Base-by-base conservation (phyloP, 441 rosid genomes). In the Pelargonium citronellum region DNA sequence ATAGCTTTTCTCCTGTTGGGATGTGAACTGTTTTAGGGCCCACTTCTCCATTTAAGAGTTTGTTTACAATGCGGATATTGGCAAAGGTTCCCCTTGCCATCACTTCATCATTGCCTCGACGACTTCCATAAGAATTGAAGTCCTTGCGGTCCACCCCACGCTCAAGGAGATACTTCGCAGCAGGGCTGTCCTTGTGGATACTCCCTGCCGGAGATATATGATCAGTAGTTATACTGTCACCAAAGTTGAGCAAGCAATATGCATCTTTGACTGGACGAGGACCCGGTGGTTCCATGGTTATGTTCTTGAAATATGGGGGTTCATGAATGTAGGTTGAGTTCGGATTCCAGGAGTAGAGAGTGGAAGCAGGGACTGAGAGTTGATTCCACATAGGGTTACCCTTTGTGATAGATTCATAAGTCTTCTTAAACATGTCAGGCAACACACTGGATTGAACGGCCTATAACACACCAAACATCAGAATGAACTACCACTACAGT, bases 181-280 rank as follows among this genome's bases (percentile, higher is more conserved):
- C 89, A 2, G 89, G 85, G 78, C 89, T 87, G 53, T 67, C 81
- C 74, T 82, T 81, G 69, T 86, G 84, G 75, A 88, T 86, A 34
- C 81, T 85, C 12, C 91, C 93, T 0, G 91, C 87, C 1, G 87
- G 93, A 72, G 89, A 85, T 77, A 88, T 85, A 76, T 83, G 93
- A 62, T 88, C 89, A 4, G 87, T 83, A 7, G 90, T 88, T 37
- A 88, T 72, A 15, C 92, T 83, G 77, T 86, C 88, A 51, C 91
- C 91, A 46, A 88, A 77, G 67, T 81, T 86, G 41, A 88, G 78
- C 27, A 86, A 75, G 79, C 91, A 86, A 75, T 83, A 86, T 9
- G 91, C 86, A 72, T 86, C 89, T 69, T 85, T 86, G 74, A 88
- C 89, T 55, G 81, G 81, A 34, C 69, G 80, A n/a, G 87, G 82